Evolutionary conservation across 164 flowering plant species (phyloP).

Genomic region (Paratinospora sagittata): DNA sequence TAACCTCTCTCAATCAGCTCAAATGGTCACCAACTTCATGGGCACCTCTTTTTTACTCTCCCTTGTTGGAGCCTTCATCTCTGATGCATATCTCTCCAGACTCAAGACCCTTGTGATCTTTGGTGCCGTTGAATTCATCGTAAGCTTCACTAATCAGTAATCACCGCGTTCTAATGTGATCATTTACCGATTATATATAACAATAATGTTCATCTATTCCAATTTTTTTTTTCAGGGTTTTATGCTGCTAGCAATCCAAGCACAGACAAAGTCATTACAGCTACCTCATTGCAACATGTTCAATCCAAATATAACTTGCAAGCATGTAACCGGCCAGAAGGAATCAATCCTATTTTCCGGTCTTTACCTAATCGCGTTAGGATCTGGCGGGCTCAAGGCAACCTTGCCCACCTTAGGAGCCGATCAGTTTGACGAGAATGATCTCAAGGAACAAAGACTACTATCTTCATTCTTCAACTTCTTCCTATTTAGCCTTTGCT

Average conservation of each 20-base stretch:
- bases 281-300: conserved; percentile 21
- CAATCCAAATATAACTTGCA: conserved; percentile 11
- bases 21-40: conserved; percentile 19
- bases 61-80: conserved; percentile 21
- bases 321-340: conserved; percentile 22
- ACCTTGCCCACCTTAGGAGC: conserved; percentile 31
- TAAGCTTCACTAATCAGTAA: neutral
- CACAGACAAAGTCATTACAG: conserved; percentile 21
- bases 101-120: conserved; percentile 14
- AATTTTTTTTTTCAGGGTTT: conserved; percentile 26
- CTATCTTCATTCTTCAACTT: conserved; percentile 34
- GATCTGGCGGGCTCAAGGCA: conserved; percentile 35
- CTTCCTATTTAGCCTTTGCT: conserved; percentile 29
- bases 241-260: conserved; percentile 31
- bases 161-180: too few species aligned
- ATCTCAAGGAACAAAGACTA: conserved; percentile 19
- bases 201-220: too few species aligned
- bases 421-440: conserved; percentile 30
- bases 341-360: conserved; percentile 26
- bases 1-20: conserved; percentile 13
- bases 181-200: neutral
- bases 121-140: conserved; percentile 20
- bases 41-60: conserved; percentile 21
- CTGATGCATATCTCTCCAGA: conserved; percentile 21
- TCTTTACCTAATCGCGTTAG: conserved; percentile 33